phyloP scores from a whole-genome alignment of 2,329 filamentous ascomycete genomes.

The Claviceps sorghi region DNA sequence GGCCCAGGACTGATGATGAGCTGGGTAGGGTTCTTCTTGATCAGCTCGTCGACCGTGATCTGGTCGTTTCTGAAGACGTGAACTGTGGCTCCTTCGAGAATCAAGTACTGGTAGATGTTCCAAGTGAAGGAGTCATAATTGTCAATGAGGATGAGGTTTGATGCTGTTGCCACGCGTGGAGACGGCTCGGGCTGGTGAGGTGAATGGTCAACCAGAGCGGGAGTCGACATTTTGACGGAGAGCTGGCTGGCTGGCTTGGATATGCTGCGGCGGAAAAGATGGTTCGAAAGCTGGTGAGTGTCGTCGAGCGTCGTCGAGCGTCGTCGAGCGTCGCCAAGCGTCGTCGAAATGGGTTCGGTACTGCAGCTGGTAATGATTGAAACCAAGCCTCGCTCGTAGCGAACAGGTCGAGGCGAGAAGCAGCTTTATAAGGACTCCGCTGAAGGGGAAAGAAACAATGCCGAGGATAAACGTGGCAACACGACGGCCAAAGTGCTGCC shows the following conservation, averaged over 20 bases:
- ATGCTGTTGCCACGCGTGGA: slow-evolving; percentile 59
- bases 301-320: neutral
- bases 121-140: slow-evolving; percentile 99
- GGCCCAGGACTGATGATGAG: slow-evolving; percentile 90
- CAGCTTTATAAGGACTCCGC: neutral
- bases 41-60: slow-evolving; percentile 69
- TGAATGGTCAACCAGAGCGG: slow-evolving; percentile 59
- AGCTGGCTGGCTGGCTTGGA: neutral
- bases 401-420: neutral
- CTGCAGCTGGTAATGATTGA: neutral
- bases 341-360: neutral
- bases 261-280: neutral
- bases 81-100: slow-evolving; percentile 85
- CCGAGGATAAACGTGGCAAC: neutral
- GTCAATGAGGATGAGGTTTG: slow-evolving; percentile 89
- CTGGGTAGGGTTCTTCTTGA: slow-evolving; percentile 76
- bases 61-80: slow-evolving; percentile 88
- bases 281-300: neutral
- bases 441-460: neutral
- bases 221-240: slow-evolving; percentile 29
- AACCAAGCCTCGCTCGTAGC: neutral
- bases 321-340: too few relatives aligned
- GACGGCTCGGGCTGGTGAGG: slow-evolving; percentile 69
- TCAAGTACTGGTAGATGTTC: slow-evolving; percentile 98
- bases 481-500: neutral